Conservation (phyloP, 805 yeast species). For the Wickerhamiella bombiphila region DNA sequence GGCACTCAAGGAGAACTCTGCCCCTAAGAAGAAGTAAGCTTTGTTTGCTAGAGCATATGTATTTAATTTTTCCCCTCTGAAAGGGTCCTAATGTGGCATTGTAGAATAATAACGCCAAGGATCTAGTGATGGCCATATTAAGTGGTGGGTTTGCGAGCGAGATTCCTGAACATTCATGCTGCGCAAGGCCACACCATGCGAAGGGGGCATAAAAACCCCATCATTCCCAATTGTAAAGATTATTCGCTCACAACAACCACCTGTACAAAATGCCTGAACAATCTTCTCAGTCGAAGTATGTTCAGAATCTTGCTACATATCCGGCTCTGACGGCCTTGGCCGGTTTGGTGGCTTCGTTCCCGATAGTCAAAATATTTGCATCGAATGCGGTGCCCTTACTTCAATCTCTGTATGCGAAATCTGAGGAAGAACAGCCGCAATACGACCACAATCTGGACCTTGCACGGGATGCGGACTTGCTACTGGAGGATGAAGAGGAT, state of each 20-base stretch:
- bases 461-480: neutral
- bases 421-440: neutral
- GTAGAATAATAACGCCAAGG: too few species aligned
- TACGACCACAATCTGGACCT: neutral
- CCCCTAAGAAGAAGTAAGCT: constrained; percentile 14
- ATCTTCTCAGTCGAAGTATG: constrained; percentile 25
- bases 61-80: too few species aligned
- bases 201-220: too few species aligned
- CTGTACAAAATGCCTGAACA: constrained; percentile 6
- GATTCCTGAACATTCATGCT: too few species aligned
- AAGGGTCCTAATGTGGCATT: too few species aligned
- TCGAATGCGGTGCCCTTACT: constrained; percentile 48
- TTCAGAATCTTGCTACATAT: constrained; percentile 36
- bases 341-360: constrained; percentile 44
- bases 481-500: too few species aligned
- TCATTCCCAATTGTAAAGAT: too few species aligned
- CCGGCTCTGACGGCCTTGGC: constrained; percentile 47
- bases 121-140: too few species aligned
- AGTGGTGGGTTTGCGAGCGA: too few species aligned
- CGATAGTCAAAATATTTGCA: constrained; percentile 41
- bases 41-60: neutral
- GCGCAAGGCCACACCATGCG: too few species aligned
- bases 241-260: too few species aligned
- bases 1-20: constrained; percentile 70
- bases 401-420: constrained; percentile 10